Conservation (phyloP, 1,284 basidiomycete species). For the Cryptococcus wingfieldii region DNA sequence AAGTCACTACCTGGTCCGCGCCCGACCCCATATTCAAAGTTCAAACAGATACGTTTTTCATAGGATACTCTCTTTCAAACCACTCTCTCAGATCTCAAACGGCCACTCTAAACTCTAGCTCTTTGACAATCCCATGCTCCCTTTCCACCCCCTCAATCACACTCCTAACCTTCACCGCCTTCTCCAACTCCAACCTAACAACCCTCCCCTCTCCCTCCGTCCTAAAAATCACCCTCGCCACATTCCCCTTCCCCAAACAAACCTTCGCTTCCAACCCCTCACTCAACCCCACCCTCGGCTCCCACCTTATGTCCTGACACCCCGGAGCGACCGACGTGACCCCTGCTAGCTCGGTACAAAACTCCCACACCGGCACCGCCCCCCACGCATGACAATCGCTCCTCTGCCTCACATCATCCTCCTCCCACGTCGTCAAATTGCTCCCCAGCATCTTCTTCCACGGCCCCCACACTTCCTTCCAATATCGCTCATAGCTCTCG, state of each 20-base stretch:
- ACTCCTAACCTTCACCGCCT: no score
- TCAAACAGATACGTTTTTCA: no score
- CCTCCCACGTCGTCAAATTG: slow-evolving; percentile 29
- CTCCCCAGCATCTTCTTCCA: slow-evolving; percentile 26
- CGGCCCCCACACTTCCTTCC: slow-evolving; percentile 7
- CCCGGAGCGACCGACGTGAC: slow-evolving; percentile 19
- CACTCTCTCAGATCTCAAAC: no score
- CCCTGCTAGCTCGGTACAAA: slow-evolving; percentile 26
- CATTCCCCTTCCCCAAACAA: slow-evolving; percentile 17
- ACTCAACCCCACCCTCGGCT: slow-evolving; percentile 14
- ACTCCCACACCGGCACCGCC: slow-evolving; percentile 27
- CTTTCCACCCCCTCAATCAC: no score
- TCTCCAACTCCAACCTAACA: no score
- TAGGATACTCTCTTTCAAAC: no score
- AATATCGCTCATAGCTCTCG: slow-evolving; percentile 17
- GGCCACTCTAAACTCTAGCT: no score
- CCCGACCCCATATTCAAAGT: no score
- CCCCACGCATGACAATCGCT: slow-evolving; percentile 37
- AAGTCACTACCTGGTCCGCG: no score
- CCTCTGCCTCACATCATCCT: slow-evolving; percentile 30
- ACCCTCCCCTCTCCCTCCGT: no score
- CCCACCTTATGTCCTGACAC: slow-evolving; percentile 8
- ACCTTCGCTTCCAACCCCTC: slow-evolving; percentile 15
- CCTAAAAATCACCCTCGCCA: slow-evolving; percentile 3
- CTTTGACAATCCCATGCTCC: no score